A percentile compares a stretch with the other conserved stretches of the same genome.
Conservation (phyloP, 2,329 filamentous ascomycete genomes). For the Fusarium liriodendri region DNA sequence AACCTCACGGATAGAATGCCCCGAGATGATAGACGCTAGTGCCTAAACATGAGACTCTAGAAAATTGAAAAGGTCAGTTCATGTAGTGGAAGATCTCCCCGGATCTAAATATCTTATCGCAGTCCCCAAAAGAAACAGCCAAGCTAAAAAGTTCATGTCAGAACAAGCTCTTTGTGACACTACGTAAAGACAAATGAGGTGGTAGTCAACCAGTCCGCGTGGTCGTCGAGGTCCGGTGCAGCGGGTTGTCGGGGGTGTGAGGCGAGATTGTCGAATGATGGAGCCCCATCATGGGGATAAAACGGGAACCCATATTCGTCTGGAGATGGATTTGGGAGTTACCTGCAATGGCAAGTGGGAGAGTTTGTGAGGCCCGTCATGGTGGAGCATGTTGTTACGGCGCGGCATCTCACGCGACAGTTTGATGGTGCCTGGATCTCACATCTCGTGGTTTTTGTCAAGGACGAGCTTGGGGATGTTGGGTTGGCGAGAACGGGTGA, state of each 20-base stretch:
- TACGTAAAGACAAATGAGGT: slow-evolving; percentile 29
- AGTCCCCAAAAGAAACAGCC: background rate
- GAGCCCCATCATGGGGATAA: slow-evolving; percentile 22
- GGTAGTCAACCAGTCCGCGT: slow-evolving; percentile 10
- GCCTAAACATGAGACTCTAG: background rate
- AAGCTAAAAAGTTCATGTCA: slow-evolving; percentile 2
- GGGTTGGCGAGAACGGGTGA: background rate
- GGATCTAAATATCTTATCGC: slow-evolving; percentile 28
- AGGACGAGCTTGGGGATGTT: background rate
- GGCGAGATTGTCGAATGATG: slow-evolving; percentile 37
- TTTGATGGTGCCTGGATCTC: background rate
- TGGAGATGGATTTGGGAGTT: background rate
- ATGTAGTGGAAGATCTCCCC: slow-evolving; percentile 33
- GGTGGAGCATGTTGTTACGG: background rate
- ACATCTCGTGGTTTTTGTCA: background rate
- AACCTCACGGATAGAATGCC: slow-evolving; percentile 9
- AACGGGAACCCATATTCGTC: slow-evolving; percentile 2
- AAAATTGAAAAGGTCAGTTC: slow-evolving; percentile 3
- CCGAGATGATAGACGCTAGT: background rate
- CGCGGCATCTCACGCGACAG: background rate
- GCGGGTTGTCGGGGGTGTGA: slow-evolving; percentile 2
- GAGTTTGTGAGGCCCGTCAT: background rate
- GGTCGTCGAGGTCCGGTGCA: background rate
- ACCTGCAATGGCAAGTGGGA: slow-evolving; percentile 10
- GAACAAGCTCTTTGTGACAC: slow-evolving; percentile 24